A percentile compares a stretch with the other conserved stretches of the same genome.
These are phyloP conservation scores for Ophiostoma sp. DNA, from an alignment of 2,329 filamentous ascomycete genomes.

Conservation along the genomic window DNA sequence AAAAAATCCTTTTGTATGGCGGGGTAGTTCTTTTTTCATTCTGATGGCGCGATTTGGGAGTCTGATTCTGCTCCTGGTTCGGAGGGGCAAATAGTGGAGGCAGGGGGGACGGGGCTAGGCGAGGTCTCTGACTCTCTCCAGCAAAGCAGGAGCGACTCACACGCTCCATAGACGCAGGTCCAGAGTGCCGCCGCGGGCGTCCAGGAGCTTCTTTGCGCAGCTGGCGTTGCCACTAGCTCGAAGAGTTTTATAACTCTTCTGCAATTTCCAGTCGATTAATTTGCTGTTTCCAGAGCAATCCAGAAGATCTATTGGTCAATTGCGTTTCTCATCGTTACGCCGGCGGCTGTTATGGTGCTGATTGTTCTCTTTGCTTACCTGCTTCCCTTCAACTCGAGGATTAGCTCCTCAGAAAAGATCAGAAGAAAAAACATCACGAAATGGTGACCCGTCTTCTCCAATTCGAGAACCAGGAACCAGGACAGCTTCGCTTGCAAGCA, in stretches of 20 bases:
- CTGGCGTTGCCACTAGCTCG: slow-evolving; percentile 15
- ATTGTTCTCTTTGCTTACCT: not conserved
- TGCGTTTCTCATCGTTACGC: not conserved
- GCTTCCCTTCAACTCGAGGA: not conserved
- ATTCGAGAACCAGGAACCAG: slow-evolving; percentile 11
- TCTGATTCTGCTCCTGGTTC: slow-evolving; percentile 12
- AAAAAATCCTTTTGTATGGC: slow-evolving; percentile 17
- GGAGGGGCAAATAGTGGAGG: slow-evolving; percentile 17
- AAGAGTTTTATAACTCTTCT: slow-evolving; percentile 6
- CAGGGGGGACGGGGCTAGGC: not conserved
- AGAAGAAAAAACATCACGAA: not conserved
- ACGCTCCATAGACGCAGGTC: slow-evolving; percentile 6
- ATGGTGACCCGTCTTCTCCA: not conserved
- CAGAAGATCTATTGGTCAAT: slow-evolving; percentile 2
- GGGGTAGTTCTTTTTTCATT: slow-evolving; percentile 25
- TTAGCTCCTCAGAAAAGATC: too few species aligned
- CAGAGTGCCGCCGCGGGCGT: not conserved
- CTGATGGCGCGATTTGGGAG: slow-evolving; percentile 19
- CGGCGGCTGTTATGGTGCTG: not conserved
- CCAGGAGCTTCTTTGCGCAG: not conserved
- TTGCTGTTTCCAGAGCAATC: slow-evolving; percentile 20
- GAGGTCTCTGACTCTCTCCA: not conserved
- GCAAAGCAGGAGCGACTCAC: not conserved
- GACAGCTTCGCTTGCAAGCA: not conserved
- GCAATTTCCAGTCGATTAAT: not conserved